Conservation (phyloP, 2,329 filamentous ascomycete genomes). For the Colletotrichum echinochloae region DNA sequence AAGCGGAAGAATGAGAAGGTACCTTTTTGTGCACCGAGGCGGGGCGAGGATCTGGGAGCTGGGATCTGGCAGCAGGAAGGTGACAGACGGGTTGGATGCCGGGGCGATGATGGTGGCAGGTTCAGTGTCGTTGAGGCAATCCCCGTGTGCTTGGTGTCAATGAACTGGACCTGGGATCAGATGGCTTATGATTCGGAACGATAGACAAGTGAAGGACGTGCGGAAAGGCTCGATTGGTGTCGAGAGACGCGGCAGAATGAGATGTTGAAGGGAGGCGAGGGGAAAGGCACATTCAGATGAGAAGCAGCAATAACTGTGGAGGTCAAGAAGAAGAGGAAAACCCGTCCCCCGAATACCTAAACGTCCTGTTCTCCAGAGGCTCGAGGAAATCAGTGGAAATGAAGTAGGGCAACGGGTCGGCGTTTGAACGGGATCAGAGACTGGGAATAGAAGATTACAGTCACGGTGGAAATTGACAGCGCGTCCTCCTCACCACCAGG, state of each 20-base stretch:
- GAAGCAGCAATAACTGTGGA: neutral
- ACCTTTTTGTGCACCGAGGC: conserved; percentile 26
- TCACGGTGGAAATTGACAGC: conserved; percentile 15
- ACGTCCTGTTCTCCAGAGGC: too few relatives aligned
- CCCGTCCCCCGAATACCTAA: too few relatives aligned
- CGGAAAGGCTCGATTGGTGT: conserved; percentile 3
- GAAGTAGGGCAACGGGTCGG: conserved; percentile 20
- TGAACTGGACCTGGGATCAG: conserved; percentile 2
- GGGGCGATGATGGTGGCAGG: conserved; percentile 17
- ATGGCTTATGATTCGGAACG: neutral
- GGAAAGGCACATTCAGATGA: conserved; percentile 26
- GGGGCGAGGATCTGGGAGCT: conserved; percentile 13
- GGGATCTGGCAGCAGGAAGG: conserved; percentile 11
- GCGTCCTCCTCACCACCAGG: neutral
- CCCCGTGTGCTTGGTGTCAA: neutral
- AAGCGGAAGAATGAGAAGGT: conserved; percentile 19
- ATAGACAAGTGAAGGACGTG: neutral
- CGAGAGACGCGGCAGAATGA: conserved; percentile 2
- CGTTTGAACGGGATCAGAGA: conserved; percentile 31
- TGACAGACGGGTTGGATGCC: neutral
- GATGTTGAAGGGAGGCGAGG: conserved; percentile 17
- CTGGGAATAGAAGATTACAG: conserved; percentile 3
- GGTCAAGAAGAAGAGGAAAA: too few relatives aligned
- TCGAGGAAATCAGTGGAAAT: too few relatives aligned
- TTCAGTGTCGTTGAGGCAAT: neutral